Base-by-base conservation (phyloP, 495 filamentous ascomycete species). In the Tetracladium marchalianum region DNA sequence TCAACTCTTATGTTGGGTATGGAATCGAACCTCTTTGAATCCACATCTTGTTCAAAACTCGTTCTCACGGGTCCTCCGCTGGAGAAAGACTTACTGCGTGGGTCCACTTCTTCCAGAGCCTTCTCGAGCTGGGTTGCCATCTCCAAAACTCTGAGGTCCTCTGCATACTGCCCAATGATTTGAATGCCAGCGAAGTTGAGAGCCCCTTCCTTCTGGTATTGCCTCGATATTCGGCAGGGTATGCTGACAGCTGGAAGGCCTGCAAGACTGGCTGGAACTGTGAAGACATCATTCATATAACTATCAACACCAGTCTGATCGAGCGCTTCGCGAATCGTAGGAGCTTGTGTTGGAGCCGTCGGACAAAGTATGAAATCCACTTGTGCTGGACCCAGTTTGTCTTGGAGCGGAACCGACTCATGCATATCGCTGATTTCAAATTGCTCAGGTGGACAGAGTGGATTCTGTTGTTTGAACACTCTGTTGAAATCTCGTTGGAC, bases 241-340 rank as follows among this genome's bases (percentile, higher is more conserved):
- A 97, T 68, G 53, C 86, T 94, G 35, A 94, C 75, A 13, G 90
- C 86, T 10, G 92, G 92, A 31, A 99, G 67, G 2, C 92, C 93
- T 5, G 92, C 93, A 49, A 99, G 63, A 57, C 85, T 95, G 16
- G 93, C 88, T 11, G 92, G 92, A 7, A 97, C 92, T 0, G 92
- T 97, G 62, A 96, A 86, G 11, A 95, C 86, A 67, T 99, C 92
- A 54, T 87, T 94, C 64, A 85, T 82, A 57, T 95, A 97, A 1
- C 75, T 73, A 34, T 56, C 53, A 7, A 51, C 31, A 22, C 51
- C 32, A 7, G 42, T 52, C 38, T 59, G 51, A 12, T 50, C 42
- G 3, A 15, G 31, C 17, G 54, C 19, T 11, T 49, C 49, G 4
- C 52, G 31, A 8, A 92, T 58, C 33, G 58, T 64, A 2, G 92